Base-by-base conservation (phyloP, 768 basidiomycete genomes). In the Hemileccinum rubropunctum region DNA sequence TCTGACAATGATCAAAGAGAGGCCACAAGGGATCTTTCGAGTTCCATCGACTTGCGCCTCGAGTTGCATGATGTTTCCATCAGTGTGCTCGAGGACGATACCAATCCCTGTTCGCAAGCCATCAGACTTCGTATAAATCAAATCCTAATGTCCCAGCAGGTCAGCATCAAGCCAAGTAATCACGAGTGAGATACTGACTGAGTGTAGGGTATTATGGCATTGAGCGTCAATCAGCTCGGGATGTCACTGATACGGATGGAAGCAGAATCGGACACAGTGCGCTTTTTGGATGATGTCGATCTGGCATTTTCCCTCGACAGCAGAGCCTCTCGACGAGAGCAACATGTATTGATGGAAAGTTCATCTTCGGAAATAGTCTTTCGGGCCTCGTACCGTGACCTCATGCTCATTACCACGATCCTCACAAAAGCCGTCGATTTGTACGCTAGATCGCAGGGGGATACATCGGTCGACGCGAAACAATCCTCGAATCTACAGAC, bases 171-270 rank as follows among this genome's bases (percentile, higher is more conserved):
- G 35, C 40, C n/a, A 28, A 38, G 30, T 20, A 33, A 39, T 56
- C 32, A 32, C 15, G 3, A 11, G 30, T 34, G 28, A 33, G 26
- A 30, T 52, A 20, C 52, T 64, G 43, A 64, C 15, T n/a, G n/a
- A 30, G 9, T 2, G 12, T 27, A 98, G 91, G 84, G 85, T 7
- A 81, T 92, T 32, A 65, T 91, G 52, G 90, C 94, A 2, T 71
- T 98, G 48, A 92, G 80, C 32, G 73, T 98, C 28, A 82, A 78
- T 46, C 80, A 78, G 27, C 76, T 98, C 9, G 97, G 97, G 18
- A 98, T 99, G 95, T 97, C 93, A 3, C 75, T 99, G 27, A 82
- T 85, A 52, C 78, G 79, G 26, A 98, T 99, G 94, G 91, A 90
- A 55, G 78, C 79, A 55, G 75, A 81, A 40, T 75, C 82, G 0